Conservation (phyloP, 805 yeast genomes). For the Candida gorgasii region DNA sequence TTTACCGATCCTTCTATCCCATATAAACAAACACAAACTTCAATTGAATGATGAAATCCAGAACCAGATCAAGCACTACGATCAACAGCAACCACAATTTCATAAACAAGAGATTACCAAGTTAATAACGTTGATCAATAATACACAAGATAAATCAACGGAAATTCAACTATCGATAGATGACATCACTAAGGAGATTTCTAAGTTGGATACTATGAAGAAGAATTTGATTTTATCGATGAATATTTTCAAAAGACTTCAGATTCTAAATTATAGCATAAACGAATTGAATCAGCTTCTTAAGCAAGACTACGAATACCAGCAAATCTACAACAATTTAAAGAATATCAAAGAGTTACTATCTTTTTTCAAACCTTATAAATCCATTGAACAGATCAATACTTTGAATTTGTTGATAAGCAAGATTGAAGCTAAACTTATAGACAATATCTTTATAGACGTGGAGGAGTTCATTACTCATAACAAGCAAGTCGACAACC, state of each 20-base stretch:
- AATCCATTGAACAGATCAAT: constrained; percentile 81
- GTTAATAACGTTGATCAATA: constrained; percentile 46
- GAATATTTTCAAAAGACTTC: constrained; percentile 83
- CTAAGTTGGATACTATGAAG: constrained; percentile 77
- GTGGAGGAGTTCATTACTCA: constrained; percentile 51
- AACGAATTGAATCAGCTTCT: constrained; percentile 68
- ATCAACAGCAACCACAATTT: constrained; percentile 24
- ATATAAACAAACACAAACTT: constrained; percentile 51
- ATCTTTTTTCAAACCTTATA: constrained; percentile 72
- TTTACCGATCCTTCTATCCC: constrained; percentile 50
- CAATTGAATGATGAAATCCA: constrained; percentile 49
- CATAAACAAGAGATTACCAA: constrained; percentile 33
- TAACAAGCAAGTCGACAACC: constrained; percentile 27
- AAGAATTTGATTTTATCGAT: constrained; percentile 79
- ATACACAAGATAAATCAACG: constrained; percentile 49
- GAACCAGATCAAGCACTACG: constrained; percentile 35
- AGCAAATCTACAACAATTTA: constrained; percentile 59
- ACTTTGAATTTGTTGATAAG: constrained; percentile 59
- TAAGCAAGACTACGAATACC: constrained; percentile 46
- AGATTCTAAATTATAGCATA: constrained; percentile 59
- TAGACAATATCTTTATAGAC: constrained; percentile 72
- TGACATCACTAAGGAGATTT: constrained; percentile 73
- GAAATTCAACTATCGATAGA: constrained; percentile 64
- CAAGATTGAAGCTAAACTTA: constrained; percentile 57
- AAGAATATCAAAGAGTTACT: constrained; percentile 74